Evolutionary conservation across 2,329 filamentous ascomycete species (phyloP), one percentile per base, ranked within the genome.

Genomic region (Aspergillus novoparasiticus): DNA sequence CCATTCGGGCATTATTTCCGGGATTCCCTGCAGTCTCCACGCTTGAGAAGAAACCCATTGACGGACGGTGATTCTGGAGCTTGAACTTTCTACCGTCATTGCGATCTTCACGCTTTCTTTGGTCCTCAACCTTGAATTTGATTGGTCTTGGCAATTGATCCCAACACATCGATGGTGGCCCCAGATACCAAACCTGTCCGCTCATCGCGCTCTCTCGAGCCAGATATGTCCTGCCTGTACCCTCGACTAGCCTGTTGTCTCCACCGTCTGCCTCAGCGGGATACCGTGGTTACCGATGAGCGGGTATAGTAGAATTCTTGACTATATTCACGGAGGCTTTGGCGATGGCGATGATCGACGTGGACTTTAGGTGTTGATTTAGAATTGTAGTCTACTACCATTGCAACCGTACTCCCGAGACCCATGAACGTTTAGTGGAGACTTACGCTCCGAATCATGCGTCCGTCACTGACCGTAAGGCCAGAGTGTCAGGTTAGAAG

Each of bases 1-100:
- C 67, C 64, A 66, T 59, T 68, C 65, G 65, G 55, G 54, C 64
- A 55, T 62, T 63, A 58, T 56, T 62, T 65, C 66, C 62, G 59
- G 63, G 58, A n/a, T 51, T 51, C 46, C 26, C 46, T 51, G 61
- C 58, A 46, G 41, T 57, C 23, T 46, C 56, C 50, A 51, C 55
- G 46, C 30, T 58, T 30, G 64, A 30, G 16, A 28, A 56, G 54
- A 34, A 41, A 50, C 30, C 51, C 54, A 57, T 58, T 54, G 43
- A 57, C 41, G 30, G 26, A 50, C 26, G 41, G 28, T 55, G 26
- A 46, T 55, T 46, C 57, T 48, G 28, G 34, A 51, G 50, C 41
- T 45, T 41, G 34, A 50, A 39, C 32, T 32, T 30, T 51, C 46
- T 30, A 30, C 46, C 14, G 46, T 32, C 14, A 51, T 51, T 51